Evolutionary conservation across 768 basidiomycete species (phyloP).

Genomic region (Boletus sp.): DNA sequence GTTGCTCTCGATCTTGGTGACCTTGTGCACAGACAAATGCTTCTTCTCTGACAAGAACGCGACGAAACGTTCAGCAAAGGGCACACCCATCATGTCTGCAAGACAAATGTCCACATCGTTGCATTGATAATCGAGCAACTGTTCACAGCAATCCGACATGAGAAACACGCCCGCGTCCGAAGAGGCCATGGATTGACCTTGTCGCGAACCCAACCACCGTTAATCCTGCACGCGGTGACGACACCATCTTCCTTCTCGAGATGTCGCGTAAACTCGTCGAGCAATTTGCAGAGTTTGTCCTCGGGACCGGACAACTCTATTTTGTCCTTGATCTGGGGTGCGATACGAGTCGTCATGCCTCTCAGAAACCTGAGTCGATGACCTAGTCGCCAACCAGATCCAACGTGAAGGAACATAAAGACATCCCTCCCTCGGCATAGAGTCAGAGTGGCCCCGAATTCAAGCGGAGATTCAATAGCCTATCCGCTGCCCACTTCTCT

Average conservation of each 20-base stretch:
- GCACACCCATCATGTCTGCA: slow-evolving; percentile 81
- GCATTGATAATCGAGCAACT: slow-evolving; percentile 80
- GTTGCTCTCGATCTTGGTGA: slow-evolving; percentile 87
- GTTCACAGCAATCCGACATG: slow-evolving; percentile 9
- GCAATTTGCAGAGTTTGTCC: slow-evolving; percentile 63
- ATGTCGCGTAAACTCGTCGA: slow-evolving; percentile 71
- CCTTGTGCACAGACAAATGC: slow-evolving; percentile 39
- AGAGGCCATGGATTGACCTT: slow-evolving; percentile 58
- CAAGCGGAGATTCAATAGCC: slow-evolving; percentile 30
- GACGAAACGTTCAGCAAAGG: slow-evolving; percentile 80
- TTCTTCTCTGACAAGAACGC: slow-evolving; percentile 43
- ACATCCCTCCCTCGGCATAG: neutral
- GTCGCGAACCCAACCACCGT: slow-evolving; percentile 98
- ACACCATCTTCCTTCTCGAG: slow-evolving; percentile 51
- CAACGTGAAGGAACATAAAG: slow-evolving; percentile 5
- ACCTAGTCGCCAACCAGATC: slow-evolving; percentile 7
- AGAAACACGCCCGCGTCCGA: slow-evolving; percentile 9
- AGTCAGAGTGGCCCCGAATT: slow-evolving; percentile 12
- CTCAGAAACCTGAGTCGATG: slow-evolving; percentile 5
- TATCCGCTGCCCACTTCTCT: slow-evolving; percentile 1
- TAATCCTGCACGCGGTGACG: slow-evolving; percentile 76
- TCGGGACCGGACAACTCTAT: slow-evolving; percentile 69
- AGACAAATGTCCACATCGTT: slow-evolving; percentile 95
- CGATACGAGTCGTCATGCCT: slow-evolving; percentile 33
- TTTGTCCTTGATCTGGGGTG: slow-evolving; percentile 29